Evolutionary conservation across 805 yeast genomes (phyloP).

Genomic region (Cyberlindnera maritima): DNA sequence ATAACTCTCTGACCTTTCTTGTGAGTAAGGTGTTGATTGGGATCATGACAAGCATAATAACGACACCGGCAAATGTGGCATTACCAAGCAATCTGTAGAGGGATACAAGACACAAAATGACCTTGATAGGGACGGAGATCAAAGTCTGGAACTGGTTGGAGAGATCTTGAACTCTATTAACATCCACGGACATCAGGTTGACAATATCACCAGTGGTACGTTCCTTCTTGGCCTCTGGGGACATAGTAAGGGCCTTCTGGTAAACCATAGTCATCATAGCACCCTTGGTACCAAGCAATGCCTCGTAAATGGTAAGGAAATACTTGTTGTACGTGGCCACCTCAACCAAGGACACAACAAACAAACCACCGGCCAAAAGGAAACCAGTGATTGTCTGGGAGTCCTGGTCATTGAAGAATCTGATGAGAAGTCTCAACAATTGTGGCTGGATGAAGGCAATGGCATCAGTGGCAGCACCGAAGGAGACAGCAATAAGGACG

Average conservation of each 20-base stretch:
- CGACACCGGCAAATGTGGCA: conserved; percentile 57
- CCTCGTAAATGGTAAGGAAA: conserved; percentile 52
- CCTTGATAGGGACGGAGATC: conserved; percentile 57
- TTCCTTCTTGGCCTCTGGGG: conserved; percentile 59
- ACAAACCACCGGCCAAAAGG: conserved; percentile 61
- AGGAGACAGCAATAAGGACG: conserved; percentile 67
- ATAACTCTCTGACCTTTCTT: conserved; percentile 41
- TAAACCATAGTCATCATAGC: conserved; percentile 67
- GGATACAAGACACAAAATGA: conserved; percentile 51
- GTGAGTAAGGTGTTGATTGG: conserved; percentile 55
- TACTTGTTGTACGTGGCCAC: conserved; percentile 70
- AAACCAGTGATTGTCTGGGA: conserved; percentile 45
- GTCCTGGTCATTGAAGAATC: conserved; percentile 47
- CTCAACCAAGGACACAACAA: conserved; percentile 55
- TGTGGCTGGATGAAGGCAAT: conserved; percentile 89
- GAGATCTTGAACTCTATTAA: conserved; percentile 58
- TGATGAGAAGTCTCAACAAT: conserved; percentile 62
- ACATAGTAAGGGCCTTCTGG: conserved; percentile 65
- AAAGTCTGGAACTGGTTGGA: conserved; percentile 51
- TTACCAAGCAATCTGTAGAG: conserved; percentile 55
- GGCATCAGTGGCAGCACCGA: conserved; percentile 72
- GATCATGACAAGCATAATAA: conserved; percentile 50
- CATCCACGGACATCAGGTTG: conserved; percentile 77
- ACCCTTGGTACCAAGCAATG: conserved; percentile 64
- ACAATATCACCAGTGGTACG: conserved; percentile 76